phyloP scores from a whole-genome alignment of 345 rosid genomes.

The Pistacia atlantica region DNA sequence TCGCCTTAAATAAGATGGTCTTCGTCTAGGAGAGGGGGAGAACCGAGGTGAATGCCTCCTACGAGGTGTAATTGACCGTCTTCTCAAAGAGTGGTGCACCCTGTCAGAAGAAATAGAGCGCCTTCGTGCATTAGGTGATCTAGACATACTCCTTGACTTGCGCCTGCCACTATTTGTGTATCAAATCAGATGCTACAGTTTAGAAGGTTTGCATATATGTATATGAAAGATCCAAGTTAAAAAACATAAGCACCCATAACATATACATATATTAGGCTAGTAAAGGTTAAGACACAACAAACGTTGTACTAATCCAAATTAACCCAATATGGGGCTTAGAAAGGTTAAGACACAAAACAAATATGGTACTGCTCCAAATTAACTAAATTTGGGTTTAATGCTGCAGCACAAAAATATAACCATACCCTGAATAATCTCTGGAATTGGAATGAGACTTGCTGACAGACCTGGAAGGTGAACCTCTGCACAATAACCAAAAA shows the following conservation, averaged over 20 bases:
- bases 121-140: conserved; percentile 48
- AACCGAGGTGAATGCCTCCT: conserved; percentile 46
- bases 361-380: too few relatives aligned
- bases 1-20: conserved; percentile 43
- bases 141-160: conserved; percentile 73
- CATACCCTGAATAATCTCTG: conserved; percentile 68
- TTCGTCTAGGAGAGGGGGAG: conserved; percentile 62
- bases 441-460: conserved; percentile 66
- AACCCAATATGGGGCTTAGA: conserved; percentile 1
- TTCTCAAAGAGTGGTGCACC: conserved; percentile 39
- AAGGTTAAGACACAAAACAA: too few relatives aligned
- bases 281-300: background rate
- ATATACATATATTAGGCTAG: background rate
- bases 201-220: background rate
- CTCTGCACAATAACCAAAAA: conserved; percentile 41
- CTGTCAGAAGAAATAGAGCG: conserved; percentile 44
- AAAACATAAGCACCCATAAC: conserved; percentile 1
- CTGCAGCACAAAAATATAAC: conserved; percentile 1
- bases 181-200: conserved; percentile 14
- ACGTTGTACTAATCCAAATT: background rate
- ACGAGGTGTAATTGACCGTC: conserved; percentile 43
- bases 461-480: conserved; percentile 49
- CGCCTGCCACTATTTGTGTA: conserved; percentile 33
- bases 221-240: background rate
- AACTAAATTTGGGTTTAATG: background rate